Conservation (phyloP, 257 asterid genomes). For the Ligustrum vulgare region DNA sequence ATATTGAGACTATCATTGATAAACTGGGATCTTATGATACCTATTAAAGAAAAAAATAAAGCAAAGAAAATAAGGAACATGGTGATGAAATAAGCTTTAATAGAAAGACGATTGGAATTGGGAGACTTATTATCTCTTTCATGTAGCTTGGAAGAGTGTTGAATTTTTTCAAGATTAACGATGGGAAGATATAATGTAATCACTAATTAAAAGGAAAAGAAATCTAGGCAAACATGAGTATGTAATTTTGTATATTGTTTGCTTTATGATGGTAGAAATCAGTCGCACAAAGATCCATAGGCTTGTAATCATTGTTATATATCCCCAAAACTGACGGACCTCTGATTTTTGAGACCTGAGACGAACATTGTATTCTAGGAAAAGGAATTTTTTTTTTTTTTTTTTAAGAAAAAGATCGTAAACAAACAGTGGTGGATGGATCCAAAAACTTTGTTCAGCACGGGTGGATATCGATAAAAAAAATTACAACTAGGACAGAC, state of each 20-base stretch:
- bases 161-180: not conserved
- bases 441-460: no score
- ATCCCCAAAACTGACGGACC: no score
- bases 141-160: no score
- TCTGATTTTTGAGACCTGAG: no score
- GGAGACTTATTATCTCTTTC: not conserved
- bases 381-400: no score
- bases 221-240: not conserved
- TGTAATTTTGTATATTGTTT: conserved; percentile 3
- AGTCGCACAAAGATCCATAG: not conserved
- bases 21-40: not conserved
- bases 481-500: no score
- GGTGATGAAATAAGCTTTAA: not conserved
- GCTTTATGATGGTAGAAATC: not conserved
- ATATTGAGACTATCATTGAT: not conserved
- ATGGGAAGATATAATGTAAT: conserved; percentile 3
- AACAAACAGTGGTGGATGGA: no score
- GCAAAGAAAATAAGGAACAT: no score
- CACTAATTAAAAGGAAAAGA: not conserved
- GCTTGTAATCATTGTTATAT: not conserved
- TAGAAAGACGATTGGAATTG: not conserved
- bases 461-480: no score
- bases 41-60: not conserved
- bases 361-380: no score
- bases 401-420: no score